These are phyloP conservation scores for Scheffersomyces lignicola DNA, from an alignment of 1,139 yeast genomes.

Conservation along the genomic window DNA sequence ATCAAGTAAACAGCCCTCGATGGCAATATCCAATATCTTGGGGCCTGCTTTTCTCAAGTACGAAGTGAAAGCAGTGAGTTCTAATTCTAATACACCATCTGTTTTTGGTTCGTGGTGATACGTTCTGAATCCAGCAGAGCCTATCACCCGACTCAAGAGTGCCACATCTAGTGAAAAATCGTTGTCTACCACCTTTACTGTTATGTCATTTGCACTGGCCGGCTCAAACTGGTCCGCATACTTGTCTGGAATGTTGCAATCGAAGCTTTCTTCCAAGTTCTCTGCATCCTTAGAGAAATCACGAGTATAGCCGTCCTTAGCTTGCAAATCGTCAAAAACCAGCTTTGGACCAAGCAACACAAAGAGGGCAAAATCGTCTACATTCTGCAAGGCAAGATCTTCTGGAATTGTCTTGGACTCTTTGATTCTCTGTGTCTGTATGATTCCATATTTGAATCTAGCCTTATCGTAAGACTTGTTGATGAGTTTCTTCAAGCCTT, in stretches of 20 bases:
- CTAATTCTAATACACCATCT: constrained; percentile 21
- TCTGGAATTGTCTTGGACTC: constrained; percentile 22
- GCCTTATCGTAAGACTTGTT: constrained; percentile 54
- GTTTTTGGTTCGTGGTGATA: constrained; percentile 9
- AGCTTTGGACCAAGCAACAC: constrained; percentile 30
- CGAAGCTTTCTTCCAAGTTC: constrained; percentile 19
- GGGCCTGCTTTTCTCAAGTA: constrained; percentile 45
- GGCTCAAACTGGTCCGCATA: constrained; percentile 16
- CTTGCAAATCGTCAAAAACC: constrained; percentile 15
- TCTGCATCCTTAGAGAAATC: constrained; percentile 19
- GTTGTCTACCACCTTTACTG: constrained; percentile 18
- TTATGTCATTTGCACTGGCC: constrained; percentile 13
- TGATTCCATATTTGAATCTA: constrained; percentile 41
- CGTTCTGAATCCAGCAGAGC: constrained; percentile 47
- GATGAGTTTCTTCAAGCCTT: constrained; percentile 22
- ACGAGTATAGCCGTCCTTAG: constrained; percentile 17
- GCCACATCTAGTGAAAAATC: constrained; percentile 19
- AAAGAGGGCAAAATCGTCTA: constrained; percentile 20
- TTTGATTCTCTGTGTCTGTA: constrained; percentile 44
- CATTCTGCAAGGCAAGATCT: constrained; percentile 23
- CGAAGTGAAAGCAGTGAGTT: constrained; percentile 56
- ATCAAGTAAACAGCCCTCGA: constrained; percentile 16
- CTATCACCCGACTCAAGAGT: constrained; percentile 30
- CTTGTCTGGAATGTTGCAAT: constrained; percentile 31
- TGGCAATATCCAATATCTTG: constrained; percentile 27